A percentile compares a stretch with the other conserved stretches of the same genome.
phyloP scores from a whole-genome alignment of 2,329 filamentous ascomycete species.

The Didymellaceae sp. region DNA sequence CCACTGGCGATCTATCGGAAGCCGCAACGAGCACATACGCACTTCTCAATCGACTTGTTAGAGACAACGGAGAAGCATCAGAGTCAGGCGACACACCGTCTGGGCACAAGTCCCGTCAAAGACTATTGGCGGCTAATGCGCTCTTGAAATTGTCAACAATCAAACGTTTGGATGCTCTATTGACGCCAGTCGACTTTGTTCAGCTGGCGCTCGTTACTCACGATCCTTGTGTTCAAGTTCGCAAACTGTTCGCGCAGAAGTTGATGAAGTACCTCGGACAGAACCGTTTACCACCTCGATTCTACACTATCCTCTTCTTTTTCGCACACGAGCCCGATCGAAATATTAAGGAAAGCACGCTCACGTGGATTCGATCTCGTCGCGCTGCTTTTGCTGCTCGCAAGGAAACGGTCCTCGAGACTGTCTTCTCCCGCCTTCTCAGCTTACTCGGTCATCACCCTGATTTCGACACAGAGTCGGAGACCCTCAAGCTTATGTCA shows the following conservation, averaged over 20 bases:
- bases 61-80: conserved; percentile 78
- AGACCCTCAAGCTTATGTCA: conserved; percentile 79
- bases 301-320: conserved; percentile 88
- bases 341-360: conserved; percentile 75
- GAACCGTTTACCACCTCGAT: conserved; percentile 72
- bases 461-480: conserved; percentile 71
- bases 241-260: conserved; percentile 79
- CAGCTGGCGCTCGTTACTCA: conserved; percentile 81
- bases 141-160: conserved; percentile 81
- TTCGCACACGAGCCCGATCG: conserved; percentile 85
- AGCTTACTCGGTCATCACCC: conserved; percentile 93
- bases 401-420: conserved; percentile 72
- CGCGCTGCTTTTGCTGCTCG: conserved; percentile 67
- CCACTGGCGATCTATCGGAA: conserved; percentile 54
- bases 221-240: conserved; percentile 75
- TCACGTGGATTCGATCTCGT: conserved; percentile 89
- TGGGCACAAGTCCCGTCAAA: conserved; percentile 79
- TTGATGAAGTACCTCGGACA: conserved; percentile 89
- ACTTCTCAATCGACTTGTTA: conserved; percentile 77
- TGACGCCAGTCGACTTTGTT: conserved; percentile 79
- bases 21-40: conserved; percentile 73
- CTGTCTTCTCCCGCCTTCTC: conserved; percentile 79
- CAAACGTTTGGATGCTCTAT: conserved; percentile 75
- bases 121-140: conserved; percentile 80
- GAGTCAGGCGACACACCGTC: conserved; percentile 74